A percentile compares a stretch with the other conserved stretches of the same genome.
Conservation (phyloP, 352 stramenopile genomes). For the Pythium chondricola region DNA sequence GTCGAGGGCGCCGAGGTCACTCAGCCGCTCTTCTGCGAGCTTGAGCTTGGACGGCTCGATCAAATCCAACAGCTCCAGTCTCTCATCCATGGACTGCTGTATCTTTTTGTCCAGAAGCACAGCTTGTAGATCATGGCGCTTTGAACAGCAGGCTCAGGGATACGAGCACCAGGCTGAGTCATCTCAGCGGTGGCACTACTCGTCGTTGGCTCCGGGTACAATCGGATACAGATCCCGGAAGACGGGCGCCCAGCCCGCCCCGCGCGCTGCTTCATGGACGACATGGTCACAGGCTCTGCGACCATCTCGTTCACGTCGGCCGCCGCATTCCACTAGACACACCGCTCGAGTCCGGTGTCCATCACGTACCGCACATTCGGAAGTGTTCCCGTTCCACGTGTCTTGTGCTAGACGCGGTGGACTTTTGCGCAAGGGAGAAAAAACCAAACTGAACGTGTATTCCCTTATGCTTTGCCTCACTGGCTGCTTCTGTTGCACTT, state of each 20-base stretch:
- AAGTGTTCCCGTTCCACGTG: background rate
- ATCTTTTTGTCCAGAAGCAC: slow-evolving; percentile 20
- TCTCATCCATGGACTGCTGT: background rate
- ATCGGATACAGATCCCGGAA: slow-evolving; percentile 19
- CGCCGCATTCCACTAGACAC: slow-evolving; percentile 20
- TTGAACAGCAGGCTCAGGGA: slow-evolving; percentile 13
- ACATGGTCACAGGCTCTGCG: slow-evolving; percentile 13
- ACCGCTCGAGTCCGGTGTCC: slow-evolving; percentile 23
- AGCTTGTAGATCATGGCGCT: slow-evolving; percentile 24
- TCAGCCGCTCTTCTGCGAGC: slow-evolving; percentile 3
- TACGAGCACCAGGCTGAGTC: too few relatives aligned
- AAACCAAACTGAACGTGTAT: background rate
- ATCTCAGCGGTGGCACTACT: too few relatives aligned
- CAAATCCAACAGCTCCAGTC: slow-evolving; percentile 16
- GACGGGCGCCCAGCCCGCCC: slow-evolving; percentile 18
- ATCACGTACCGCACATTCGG: slow-evolving; percentile 18
- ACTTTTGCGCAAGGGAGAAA: background rate
- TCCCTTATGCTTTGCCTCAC: background rate
- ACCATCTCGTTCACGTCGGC: slow-evolving; percentile 25
- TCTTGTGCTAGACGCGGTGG: too few relatives aligned
- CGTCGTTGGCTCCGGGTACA: slow-evolving; percentile 12
- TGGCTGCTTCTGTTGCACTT: background rate
- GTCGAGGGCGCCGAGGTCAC: slow-evolving; percentile 13
- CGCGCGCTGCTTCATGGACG: slow-evolving; percentile 18
- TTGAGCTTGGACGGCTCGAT: slow-evolving; percentile 4